Conservation (phyloP, 257 asterid species). For the Capsicum chinense region DNA sequence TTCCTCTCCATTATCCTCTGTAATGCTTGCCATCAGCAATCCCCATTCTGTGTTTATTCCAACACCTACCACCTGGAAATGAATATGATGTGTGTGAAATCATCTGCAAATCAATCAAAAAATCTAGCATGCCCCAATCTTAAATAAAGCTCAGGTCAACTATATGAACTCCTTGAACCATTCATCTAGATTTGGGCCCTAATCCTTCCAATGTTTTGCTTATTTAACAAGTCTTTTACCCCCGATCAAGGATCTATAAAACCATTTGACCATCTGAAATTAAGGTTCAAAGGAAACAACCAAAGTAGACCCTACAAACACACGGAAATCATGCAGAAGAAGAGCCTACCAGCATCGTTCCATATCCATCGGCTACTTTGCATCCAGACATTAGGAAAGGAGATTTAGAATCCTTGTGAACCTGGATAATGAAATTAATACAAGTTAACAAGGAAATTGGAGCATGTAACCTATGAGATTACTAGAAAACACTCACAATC, state of each 20-base stretch:
- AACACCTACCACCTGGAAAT: conserved; percentile 78
- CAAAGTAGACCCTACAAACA: neutral
- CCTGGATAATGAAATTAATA: conserved; percentile 49
- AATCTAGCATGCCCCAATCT: neutral
- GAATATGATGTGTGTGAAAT: neutral
- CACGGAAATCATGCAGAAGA: neutral
- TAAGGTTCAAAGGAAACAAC: neutral
- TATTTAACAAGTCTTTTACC: neutral
- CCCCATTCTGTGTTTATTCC: conserved; percentile 99
- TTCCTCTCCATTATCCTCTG: conserved; percentile 99
- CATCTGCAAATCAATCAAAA: conserved; percentile 2
- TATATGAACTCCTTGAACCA: conserved; percentile 1
- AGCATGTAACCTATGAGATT: conserved; percentile 28
- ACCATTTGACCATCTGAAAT: neutral
- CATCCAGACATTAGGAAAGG: conserved; percentile 98
- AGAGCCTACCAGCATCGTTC: conserved; percentile 84
- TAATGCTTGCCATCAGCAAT: conserved; percentile 93
- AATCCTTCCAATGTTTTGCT: neutral
- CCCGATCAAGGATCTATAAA: neutral
- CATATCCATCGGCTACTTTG: conserved; percentile 98
- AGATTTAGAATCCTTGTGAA: conserved; percentile 75
- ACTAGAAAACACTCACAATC: conserved; percentile 59
- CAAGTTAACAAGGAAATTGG: conserved; percentile 28
- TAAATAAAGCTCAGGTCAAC: neutral
- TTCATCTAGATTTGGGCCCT: neutral